phyloP scores from a whole-genome alignment of 2,329 filamentous ascomycete genomes.

The Verticillium zaregamsianum region DNA sequence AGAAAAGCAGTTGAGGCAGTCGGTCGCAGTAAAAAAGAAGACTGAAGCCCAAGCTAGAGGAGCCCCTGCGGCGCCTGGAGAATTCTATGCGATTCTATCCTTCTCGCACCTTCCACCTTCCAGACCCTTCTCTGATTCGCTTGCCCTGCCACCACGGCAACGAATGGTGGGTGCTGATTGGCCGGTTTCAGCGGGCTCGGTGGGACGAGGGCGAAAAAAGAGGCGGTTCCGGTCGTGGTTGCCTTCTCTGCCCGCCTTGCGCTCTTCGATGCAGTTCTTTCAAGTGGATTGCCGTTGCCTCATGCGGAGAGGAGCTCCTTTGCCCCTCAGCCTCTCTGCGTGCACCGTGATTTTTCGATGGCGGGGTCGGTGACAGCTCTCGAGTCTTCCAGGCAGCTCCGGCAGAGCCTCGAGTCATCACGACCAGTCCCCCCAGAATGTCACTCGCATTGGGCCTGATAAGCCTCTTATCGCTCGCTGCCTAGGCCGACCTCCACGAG shows the following conservation, averaged over 20 bases:
- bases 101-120: conserved; percentile 13
- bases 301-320: background rate
- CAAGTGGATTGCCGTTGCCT: background rate
- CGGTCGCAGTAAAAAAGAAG: conserved; percentile 30
- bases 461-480: background rate
- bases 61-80: conserved; percentile 22
- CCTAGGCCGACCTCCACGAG: background rate
- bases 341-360: background rate
- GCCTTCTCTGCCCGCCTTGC: background rate
- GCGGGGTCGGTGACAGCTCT: background rate
- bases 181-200: background rate
- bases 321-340: background rate
- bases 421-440: background rate
- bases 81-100: conserved; percentile 44
- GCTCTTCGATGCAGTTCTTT: background rate
- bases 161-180: conserved; percentile 14
- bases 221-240: background rate
- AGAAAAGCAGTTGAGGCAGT: conserved; percentile 14
- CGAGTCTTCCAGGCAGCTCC: background rate
- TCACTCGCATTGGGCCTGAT: background rate
- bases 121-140: conserved; percentile 17
- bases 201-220: background rate
- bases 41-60: conserved; percentile 3
- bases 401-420: background rate
- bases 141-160: conserved; percentile 18